Percentiles rank a stretch among this genome's conserved stretches.
phyloP scores from a whole-genome alignment of 2,329 filamentous ascomycete genomes.

The Cercospora brassicicola region DNA sequence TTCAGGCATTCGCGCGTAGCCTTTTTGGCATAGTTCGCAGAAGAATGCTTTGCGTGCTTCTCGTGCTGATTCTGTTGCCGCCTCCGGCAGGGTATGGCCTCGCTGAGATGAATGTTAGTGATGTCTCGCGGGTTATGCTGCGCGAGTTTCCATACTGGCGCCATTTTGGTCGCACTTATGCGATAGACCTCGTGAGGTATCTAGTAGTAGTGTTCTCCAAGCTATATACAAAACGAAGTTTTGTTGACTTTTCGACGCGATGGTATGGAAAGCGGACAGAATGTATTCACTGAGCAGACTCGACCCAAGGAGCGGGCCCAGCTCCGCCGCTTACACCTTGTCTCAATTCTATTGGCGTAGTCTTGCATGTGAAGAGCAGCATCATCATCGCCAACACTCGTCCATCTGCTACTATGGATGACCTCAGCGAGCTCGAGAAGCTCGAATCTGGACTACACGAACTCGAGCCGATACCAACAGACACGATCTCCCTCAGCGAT shows the following conservation, averaged over 20 bases:
- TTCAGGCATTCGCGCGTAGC: slow-evolving; percentile 91
- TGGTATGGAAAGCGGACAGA: background rate
- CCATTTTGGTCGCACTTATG: background rate
- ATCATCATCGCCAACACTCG: background rate
- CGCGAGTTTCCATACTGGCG: slow-evolving; percentile 4
- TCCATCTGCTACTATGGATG: slow-evolving; percentile 33
- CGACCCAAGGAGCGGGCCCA: background rate
- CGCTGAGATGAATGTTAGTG: slow-evolving; percentile 27
- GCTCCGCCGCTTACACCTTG: slow-evolving; percentile 13
- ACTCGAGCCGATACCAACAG: slow-evolving; percentile 80
- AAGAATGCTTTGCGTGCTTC: slow-evolving; percentile 79
- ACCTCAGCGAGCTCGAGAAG: slow-evolving; percentile 27
- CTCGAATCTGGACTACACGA: slow-evolving; percentile 58
- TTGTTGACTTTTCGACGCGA: background rate
- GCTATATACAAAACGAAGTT: background rate
- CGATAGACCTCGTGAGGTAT: background rate
- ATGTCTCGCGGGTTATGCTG: background rate
- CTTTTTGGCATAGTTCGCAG: slow-evolving; percentile 86
- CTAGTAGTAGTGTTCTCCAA: background rate
- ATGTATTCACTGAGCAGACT: background rate
- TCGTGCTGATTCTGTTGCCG: slow-evolving; percentile 63
- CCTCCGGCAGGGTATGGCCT: slow-evolving; percentile 33
- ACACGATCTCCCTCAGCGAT: slow-evolving; percentile 36
- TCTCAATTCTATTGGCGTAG: background rate
- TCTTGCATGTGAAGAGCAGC: slow-evolving; percentile 19